Percentiles rank a stretch among this genome's conserved stretches.
These are phyloP conservation scores for Xylariaceae sp. DNA, from an alignment of 2,329 filamentous ascomycete species.

Conservation along the genomic window DNA sequence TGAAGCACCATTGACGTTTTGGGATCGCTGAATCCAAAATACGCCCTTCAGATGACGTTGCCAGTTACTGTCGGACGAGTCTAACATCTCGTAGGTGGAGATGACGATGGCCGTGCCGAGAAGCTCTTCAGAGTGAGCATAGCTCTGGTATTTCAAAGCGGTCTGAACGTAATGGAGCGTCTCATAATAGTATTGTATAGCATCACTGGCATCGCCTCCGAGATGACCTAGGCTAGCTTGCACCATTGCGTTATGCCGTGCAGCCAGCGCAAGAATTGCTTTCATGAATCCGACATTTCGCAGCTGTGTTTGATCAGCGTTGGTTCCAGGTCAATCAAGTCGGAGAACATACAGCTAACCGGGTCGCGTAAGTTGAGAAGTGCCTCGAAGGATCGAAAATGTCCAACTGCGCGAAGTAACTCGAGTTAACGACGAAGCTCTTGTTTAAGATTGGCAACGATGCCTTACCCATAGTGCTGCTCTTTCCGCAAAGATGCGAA, in stretches of 20 bases:
- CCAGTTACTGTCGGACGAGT: conserved; percentile 54
- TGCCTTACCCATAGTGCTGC: conserved; percentile 23
- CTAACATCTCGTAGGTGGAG: conserved; percentile 66
- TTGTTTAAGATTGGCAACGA: background rate
- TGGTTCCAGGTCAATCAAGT: background rate
- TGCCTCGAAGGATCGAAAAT: conserved; percentile 33
- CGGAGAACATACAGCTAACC: conserved; percentile 28
- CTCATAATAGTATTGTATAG: conserved; percentile 59
- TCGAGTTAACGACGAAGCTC: background rate
- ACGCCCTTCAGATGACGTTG: conserved; percentile 62
- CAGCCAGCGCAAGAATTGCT: conserved; percentile 54
- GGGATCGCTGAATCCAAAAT: conserved; percentile 64
- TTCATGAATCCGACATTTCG: conserved; percentile 56
- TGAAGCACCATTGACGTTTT: conserved; percentile 58
- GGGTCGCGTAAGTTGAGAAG: conserved; percentile 34
- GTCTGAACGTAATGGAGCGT: conserved; percentile 60
- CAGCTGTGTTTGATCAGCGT: conserved; percentile 24
- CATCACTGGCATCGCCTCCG: conserved; percentile 36
- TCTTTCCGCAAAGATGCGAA: conserved; percentile 30
- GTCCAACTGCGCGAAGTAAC: conserved; percentile 18
- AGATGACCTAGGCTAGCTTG: conserved; percentile 19
- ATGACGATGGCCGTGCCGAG: conserved; percentile 59
- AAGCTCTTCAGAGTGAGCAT: conserved; percentile 56
- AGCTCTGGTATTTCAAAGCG: conserved; percentile 56
- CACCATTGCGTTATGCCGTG: conserved; percentile 40